Evolutionary conservation across 805 yeast genomes (phyloP).

Genomic region (Cyberlindnera nakhonratchasimensis): DNA sequence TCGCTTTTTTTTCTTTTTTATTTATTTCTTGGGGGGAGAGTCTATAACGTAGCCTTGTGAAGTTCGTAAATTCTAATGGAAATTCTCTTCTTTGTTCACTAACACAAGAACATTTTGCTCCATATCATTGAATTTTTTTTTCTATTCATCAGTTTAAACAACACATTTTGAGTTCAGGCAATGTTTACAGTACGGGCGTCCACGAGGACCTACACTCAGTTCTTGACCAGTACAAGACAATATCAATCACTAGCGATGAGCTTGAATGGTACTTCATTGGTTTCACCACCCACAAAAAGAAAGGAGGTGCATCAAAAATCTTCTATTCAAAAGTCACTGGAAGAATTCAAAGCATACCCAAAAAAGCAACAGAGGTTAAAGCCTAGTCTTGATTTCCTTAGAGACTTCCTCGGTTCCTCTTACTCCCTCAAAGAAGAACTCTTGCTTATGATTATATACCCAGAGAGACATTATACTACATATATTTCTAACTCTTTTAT

Average conservation of each 20-base stretch:
- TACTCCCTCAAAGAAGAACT: slow-evolving; percentile 16
- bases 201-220: neutral
- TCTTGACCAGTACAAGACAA: neutral
- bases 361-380: slow-evolving; percentile 1
- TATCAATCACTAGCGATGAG: slow-evolving; percentile 12
- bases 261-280: slow-evolving; percentile 1
- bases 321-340: neutral
- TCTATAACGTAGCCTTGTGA: too few species aligned
- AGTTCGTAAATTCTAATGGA: too few species aligned
- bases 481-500: neutral
- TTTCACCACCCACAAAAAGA: neutral
- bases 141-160: too few species aligned
- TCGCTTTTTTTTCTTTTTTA: slow-evolving; percentile 2
- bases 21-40: neutral
- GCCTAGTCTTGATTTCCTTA: neutral
- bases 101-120: too few species aligned
- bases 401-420: neutral
- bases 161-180: too few species aligned
- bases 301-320: neutral
- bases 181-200: too few species aligned
- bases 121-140: too few species aligned
- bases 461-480: slow-evolving; percentile 3
- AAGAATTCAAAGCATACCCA: neutral
- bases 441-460: slow-evolving; percentile 10
- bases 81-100: too few species aligned